Base-by-base conservation (phyloP, 2,329 filamentous ascomycete species). In the Ophiostoma populinum region DNA sequence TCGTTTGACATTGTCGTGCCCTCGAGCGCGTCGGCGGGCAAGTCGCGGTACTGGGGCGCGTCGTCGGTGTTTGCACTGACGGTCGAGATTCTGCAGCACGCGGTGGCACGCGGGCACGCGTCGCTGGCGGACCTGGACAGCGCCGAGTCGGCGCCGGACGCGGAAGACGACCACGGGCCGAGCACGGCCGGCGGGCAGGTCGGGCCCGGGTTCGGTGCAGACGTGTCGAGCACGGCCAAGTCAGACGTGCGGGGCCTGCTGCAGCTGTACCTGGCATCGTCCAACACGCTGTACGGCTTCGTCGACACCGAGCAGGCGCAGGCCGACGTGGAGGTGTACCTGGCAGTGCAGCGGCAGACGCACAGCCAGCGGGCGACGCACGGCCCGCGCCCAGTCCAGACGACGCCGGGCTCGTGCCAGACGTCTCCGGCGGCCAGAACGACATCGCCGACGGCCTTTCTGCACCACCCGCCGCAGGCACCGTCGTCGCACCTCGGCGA, bases 251-350 rank as follows among this genome's bases (percentile, higher is more conserved):
- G 35, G 2, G 15, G 15, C n/a, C 45, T 53, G 10, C 37, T 51
- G 24, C 39, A 40, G 22, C 37, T 51, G 18, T 53, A 50, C 38
- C 43, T 48, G 25, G 40, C 36, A 2, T 49, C 49, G 9, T 43
- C 49, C n/a, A 52, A 51, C 35, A 42, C 42, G 2, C 37, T 51
- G 13, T 48, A 49, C 37, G 43, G 41, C n/a, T 48, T 51, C 26
- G 45, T 49, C 19, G 48, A 51, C 34, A 39, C 44, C 11, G 42
- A 44, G 19, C 42, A 47, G 17, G 36, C 47, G 4, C 13, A 35
- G 1, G 34, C 35, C 5, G 49, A 50, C 27, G 42, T 51, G 11
- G 40, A 44, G n/a, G 35, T 37, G 2, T 42, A 44, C 24, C 32
- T 41, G 38, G 40, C 24, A 42, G 46, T 42, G 29, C 49, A 38